These are phyloP conservation scores for Pichia sp. DNA, from an alignment of 1,139 yeast species.

Conservation along the genomic window DNA sequence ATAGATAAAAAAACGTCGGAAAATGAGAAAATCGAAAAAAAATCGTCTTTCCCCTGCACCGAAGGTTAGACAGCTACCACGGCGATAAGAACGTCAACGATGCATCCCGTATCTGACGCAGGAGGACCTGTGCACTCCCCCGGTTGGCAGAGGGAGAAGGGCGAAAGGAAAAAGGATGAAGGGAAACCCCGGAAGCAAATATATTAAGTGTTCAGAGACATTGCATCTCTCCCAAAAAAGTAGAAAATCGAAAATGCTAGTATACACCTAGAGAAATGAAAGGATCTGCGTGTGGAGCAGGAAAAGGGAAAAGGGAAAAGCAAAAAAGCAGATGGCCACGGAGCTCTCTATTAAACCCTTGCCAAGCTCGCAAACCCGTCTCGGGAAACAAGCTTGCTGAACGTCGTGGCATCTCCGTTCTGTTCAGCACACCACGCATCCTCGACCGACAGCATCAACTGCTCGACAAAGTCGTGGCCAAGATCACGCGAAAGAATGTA, in stretches of 20 bases:
- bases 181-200: background rate
- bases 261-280: background rate
- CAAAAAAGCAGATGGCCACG: conserved; percentile 1
- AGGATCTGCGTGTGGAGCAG: background rate
- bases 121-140: too few species aligned
- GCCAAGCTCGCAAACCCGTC: conserved; percentile 18
- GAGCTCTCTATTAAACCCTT: background rate
- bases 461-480: conserved; percentile 19
- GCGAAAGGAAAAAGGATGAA: background rate
- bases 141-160: too few species aligned
- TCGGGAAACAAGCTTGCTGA: conserved; percentile 20
- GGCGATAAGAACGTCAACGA: too few species aligned
- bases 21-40: too few species aligned
- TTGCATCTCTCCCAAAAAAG: background rate
- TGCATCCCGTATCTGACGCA: too few species aligned
- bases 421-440: conserved; percentile 28
- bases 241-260: background rate
- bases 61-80: too few species aligned
- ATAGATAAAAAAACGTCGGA: too few species aligned
- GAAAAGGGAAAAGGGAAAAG: background rate
- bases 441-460: conserved; percentile 26
- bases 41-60: too few species aligned
- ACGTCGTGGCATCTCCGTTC: conserved; percentile 14
- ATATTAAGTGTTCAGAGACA: background rate
- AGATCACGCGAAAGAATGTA: conserved; percentile 21